Percentiles rank a stretch among this genome's conserved stretches.
These are phyloP conservation scores for Immersiella caudata DNA, from an alignment of 495 filamentous ascomycete genomes.

Conservation along the genomic window DNA sequence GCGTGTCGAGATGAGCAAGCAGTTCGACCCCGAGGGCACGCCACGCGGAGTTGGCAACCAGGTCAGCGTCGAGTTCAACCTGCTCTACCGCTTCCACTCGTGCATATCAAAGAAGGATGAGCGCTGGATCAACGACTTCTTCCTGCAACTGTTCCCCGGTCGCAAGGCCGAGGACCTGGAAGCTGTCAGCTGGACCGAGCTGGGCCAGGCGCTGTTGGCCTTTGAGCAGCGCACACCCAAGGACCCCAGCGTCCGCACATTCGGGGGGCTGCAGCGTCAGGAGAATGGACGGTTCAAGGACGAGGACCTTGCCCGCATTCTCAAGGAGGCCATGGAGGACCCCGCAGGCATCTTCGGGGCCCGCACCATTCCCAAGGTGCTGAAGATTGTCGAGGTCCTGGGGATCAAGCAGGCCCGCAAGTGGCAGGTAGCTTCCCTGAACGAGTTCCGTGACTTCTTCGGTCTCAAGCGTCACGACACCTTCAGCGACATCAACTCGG, in stretches of 20 bases:
- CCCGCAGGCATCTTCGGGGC: constrained; percentile 62
- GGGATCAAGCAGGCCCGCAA: constrained; percentile 77
- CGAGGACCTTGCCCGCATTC: constrained; percentile 62
- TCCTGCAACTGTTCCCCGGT: constrained; percentile 58
- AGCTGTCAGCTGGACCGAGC: constrained; percentile 55
- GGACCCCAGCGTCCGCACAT: constrained; percentile 62
- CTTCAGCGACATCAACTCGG: constrained; percentile 76
- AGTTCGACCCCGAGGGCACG: constrained; percentile 54
- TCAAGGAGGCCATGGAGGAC: constrained; percentile 63
- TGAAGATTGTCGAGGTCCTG: constrained; percentile 72
- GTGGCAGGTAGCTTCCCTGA: constrained; percentile 77
- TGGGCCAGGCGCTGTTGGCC: constrained; percentile 52
- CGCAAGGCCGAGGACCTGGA: constrained; percentile 55
- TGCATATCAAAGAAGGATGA: constrained; percentile 67
- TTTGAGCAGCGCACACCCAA: constrained; percentile 56
- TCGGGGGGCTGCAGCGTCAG: constrained; percentile 61
- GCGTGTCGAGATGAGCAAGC: constrained; percentile 58
- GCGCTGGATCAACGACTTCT: constrained; percentile 65
- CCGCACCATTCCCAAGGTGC: constrained; percentile 66
- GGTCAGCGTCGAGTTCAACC: constrained; percentile 76
- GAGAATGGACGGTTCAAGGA: constrained; percentile 60
- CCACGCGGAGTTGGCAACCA: constrained; percentile 73
- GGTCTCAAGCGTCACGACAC: constrained; percentile 66
- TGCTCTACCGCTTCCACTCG: constrained; percentile 75
- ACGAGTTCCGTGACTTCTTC: constrained; percentile 81